Evolutionary conservation across 331 rosid genomes (phyloP).

Genomic region (Prunus yedoensis): DNA sequence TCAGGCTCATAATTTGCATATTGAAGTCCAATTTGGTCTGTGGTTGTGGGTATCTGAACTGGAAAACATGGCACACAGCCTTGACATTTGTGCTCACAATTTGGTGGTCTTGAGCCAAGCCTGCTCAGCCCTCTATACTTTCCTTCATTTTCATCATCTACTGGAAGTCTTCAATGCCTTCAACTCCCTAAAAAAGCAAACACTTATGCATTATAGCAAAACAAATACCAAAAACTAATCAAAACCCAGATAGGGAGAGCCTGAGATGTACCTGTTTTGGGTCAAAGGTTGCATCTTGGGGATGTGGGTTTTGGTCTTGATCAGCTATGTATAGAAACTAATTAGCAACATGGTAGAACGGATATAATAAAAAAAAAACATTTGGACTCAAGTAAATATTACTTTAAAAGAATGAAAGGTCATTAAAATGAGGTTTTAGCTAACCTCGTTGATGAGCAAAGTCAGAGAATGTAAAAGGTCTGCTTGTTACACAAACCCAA

Average conservation of each 20-base stretch:
- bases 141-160: background rate
- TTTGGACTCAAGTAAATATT: background rate
- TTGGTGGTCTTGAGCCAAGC: slow-evolving; percentile 45
- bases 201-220: background rate
- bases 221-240: background rate
- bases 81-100: slow-evolving; percentile 32
- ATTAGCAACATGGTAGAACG: no score
- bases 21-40: slow-evolving; percentile 23
- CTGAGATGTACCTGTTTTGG: slow-evolving; percentile 14
- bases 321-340: background rate
- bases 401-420: no score
- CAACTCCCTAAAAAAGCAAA: slow-evolving; percentile 20
- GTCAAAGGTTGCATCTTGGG: slow-evolving; percentile 5
- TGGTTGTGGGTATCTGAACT: slow-evolving; percentile 31
- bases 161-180: background rate
- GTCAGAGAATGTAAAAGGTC: slow-evolving; percentile 6
- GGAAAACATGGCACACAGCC: slow-evolving; percentile 40
- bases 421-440: background rate
- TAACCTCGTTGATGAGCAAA: slow-evolving; percentile 22
- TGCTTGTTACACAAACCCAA: slow-evolving; percentile 26
- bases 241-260: background rate
- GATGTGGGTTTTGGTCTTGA: slow-evolving; percentile 13
- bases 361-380: background rate
- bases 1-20: slow-evolving; percentile 41
- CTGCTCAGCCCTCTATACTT: slow-evolving; percentile 16